Evolutionary conservation across 768 basidiomycete species (phyloP), one percentile per base, ranked within the genome.

Genomic region (Baorangia bicolor): DNA sequence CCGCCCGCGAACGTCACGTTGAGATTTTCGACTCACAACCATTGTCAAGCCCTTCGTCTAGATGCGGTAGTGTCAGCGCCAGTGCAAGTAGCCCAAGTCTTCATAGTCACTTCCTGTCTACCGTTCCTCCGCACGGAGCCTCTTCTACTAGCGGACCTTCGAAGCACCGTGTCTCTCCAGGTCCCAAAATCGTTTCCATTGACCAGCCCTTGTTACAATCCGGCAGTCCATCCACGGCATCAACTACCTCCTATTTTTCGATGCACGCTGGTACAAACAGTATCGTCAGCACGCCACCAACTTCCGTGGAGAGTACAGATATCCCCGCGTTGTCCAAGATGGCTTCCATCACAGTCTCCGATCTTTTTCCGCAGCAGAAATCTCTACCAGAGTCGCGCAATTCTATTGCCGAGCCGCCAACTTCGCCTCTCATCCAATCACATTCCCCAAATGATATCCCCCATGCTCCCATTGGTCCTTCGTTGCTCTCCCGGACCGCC

Each of bases 21-120:
- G 86, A 91, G 64, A 92, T 92, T 34, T 89, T 90, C 63, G 81
- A 88, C 66, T 92, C 90, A 3, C 90, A 92, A 66, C 90, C 90
- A 30, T 69, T 92, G 25, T 72, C 84, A 5, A 90, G 86, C 63
- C 80, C 80, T 16, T 72, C 75, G 5, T 67, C 70, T 23, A 67
- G 63, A 51, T 57, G 63, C 13, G 68, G 63, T 41, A 73, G 68
- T 51, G 57, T 68, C 48, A 69, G 72, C 33, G 60, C 65, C 25
- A 73, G 69, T 52, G 59, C 69, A 30, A 68, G 66, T 30, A 60
- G 55, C 23, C 37, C 43, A 13, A 53, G 51, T 34, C 51, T 71
- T 37, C 69, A 55, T 45, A 59, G 10, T 10, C 66, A 60, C 48
- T 55, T 64, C 39, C 20, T 49, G 18, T 47, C 66, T 21, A 41